Evolutionary conservation across 345 rosid species (phyloP).

Genomic region (Eucalyptus erythrocorys): DNA sequence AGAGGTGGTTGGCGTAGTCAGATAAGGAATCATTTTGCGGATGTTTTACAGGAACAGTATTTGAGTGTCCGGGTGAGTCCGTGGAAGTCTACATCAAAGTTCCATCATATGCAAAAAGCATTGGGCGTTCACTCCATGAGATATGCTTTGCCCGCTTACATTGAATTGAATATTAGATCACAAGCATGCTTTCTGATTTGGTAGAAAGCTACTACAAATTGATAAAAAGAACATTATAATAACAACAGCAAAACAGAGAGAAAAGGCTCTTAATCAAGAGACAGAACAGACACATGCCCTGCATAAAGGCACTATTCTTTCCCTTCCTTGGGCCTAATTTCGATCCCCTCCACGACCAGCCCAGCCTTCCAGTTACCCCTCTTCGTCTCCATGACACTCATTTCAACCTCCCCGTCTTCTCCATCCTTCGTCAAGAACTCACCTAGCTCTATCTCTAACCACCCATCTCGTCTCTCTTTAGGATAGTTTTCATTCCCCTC

Average conservation of each 20-base stretch:
- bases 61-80: background rate
- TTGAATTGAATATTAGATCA: background rate
- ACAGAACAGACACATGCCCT: no score
- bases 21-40: background rate
- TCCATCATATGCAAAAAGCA: background rate
- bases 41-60: background rate
- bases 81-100: background rate
- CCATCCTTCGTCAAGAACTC: slow-evolving; percentile 2
- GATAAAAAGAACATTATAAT: no score
- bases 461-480: background rate
- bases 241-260: no score
- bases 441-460: slow-evolving; percentile 21
- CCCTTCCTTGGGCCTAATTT: no score
- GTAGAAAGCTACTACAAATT: no score
- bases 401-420: slow-evolving; percentile 1
- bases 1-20: background rate
- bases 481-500: background rate
- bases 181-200: no score
- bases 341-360: background rate
- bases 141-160: background rate
- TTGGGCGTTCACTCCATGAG: background rate
- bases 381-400: background rate
- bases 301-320: no score
- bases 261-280: no score
- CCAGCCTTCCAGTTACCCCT: background rate